These are phyloP conservation scores for Neurospora discreta DNA, from an alignment of 495 filamentous ascomycete species.

Conservation along the genomic window DNA sequence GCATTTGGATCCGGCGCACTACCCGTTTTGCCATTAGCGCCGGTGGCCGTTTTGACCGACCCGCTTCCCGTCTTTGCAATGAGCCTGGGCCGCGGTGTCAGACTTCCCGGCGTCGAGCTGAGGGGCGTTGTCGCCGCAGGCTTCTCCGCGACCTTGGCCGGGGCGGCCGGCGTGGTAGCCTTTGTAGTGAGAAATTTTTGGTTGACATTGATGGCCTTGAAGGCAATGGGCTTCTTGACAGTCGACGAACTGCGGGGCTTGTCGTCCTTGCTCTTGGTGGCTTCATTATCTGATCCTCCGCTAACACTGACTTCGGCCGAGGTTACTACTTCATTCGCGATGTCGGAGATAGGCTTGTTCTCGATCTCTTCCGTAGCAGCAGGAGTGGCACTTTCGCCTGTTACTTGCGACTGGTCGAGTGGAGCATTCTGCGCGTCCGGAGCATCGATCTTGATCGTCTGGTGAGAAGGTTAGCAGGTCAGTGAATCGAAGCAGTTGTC, in stretches of 20 bases:
- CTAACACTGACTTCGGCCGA: constrained; percentile 48
- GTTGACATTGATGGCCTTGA: constrained; percentile 92
- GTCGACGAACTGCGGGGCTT: constrained; percentile 55
- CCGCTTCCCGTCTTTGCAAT: constrained; percentile 44
- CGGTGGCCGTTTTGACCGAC: constrained; percentile 37
- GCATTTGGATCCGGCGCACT: constrained; percentile 49
- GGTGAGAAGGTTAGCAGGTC: background rate
- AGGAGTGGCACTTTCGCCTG: constrained; percentile 24
- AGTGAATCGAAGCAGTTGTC: background rate
- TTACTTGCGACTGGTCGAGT: constrained; percentile 27
- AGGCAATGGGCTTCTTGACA: constrained; percentile 73
- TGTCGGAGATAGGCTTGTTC: constrained; percentile 40
- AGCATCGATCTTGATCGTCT: constrained; percentile 24
- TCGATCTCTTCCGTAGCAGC: constrained; percentile 31
- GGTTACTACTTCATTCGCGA: constrained; percentile 37
- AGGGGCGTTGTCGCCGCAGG: constrained; percentile 15
- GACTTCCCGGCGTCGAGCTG: constrained; percentile 26
- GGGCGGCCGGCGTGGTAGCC: constrained; percentile 24
- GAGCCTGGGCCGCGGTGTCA: constrained; percentile 38
- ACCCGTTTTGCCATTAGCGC: constrained; percentile 45
- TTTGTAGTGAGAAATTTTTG: constrained; percentile 67
- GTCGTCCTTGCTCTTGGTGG: constrained; percentile 40
- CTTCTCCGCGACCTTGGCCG: constrained; percentile 43
- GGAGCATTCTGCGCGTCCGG: constrained; percentile 33
- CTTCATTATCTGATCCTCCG: constrained; percentile 61